Evolutionary conservation across 1,139 yeast species (phyloP).

Genomic region (Saccharomyces hybrid): DNA sequence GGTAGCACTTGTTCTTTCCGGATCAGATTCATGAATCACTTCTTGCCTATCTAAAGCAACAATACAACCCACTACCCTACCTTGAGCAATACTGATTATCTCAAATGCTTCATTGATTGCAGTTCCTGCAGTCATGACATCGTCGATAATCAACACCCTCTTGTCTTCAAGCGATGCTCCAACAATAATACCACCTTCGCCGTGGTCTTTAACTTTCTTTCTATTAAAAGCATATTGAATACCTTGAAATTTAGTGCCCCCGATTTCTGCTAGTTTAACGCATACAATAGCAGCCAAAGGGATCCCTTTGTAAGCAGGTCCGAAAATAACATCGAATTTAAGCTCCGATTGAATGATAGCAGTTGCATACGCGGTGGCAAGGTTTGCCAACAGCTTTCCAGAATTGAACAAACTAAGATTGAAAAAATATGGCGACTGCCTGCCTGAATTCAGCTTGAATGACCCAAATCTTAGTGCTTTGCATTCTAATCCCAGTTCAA

Average conservation of each 20-base stretch:
- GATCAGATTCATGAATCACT: slow-evolving; percentile 50
- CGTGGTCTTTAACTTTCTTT: slow-evolving; percentile 94
- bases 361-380: slow-evolving; percentile 83
- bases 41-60: slow-evolving; percentile 96
- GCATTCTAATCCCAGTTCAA: slow-evolving; percentile 71
- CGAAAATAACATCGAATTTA: slow-evolving; percentile 84
- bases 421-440: slow-evolving; percentile 93
- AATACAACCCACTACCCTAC: slow-evolving; percentile 71
- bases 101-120: slow-evolving; percentile 91
- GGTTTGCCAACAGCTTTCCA: slow-evolving; percentile 65
- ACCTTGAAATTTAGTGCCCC: slow-evolving; percentile 58
- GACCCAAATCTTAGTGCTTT: slow-evolving; percentile 80
- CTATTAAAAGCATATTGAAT: slow-evolving; percentile 71
- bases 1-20: slow-evolving; percentile 56
- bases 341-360: slow-evolving; percentile 74
- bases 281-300: slow-evolving; percentile 91
- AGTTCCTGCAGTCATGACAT: slow-evolving; percentile 97
- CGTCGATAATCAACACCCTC: slow-evolving; percentile 78
- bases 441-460: slow-evolving; percentile 85
- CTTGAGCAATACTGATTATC: slow-evolving; percentile 64
- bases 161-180: slow-evolving; percentile 70
- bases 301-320: slow-evolving; percentile 98
- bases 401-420: slow-evolving; percentile 87
- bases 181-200: slow-evolving; percentile 94
- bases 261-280: slow-evolving; percentile 83